phyloP scores from a whole-genome alignment of 345 rosid species.

The Citrus maxima region DNA sequence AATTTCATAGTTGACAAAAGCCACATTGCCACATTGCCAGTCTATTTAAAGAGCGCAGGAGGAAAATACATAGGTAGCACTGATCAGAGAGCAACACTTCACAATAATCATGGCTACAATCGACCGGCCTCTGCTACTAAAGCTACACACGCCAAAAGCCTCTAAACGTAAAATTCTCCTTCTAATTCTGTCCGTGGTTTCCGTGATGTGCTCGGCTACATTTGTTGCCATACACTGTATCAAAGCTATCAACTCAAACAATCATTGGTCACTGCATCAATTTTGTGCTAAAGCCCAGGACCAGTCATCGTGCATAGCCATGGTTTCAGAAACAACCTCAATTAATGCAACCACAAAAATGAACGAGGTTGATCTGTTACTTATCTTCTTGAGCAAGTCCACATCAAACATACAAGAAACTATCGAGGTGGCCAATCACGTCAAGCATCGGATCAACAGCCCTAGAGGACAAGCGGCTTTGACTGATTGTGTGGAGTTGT shows the following conservation, averaged over 20 bases:
- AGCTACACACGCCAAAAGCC: slow-evolving; percentile 23
- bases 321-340: slow-evolving; percentile 33
- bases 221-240: slow-evolving; percentile 20
- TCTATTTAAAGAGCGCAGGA: not conserved
- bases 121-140: slow-evolving; percentile 47
- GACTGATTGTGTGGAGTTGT: slow-evolving; percentile 51
- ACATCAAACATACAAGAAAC: slow-evolving; percentile 20
- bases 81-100: not conserved
- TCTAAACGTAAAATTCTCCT: slow-evolving; percentile 28
- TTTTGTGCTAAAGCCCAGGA: slow-evolving; percentile 40
- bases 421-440: slow-evolving; percentile 15
- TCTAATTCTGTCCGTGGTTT: slow-evolving; percentile 35
- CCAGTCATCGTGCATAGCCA: slow-evolving; percentile 37
- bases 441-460: slow-evolving; percentile 28
- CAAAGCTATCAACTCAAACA: slow-evolving; percentile 3
- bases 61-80: not conserved
- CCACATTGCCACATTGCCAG: not conserved
- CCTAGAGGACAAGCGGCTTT: slow-evolving; percentile 36
- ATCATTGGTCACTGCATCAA: slow-evolving; percentile 12
- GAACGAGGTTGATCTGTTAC: slow-evolving; percentile 31
- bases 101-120: slow-evolving; percentile 22
- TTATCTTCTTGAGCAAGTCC: slow-evolving; percentile 34
- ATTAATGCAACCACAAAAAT: slow-evolving; percentile 11
- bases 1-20: not conserved
- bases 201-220: slow-evolving; percentile 35